These are phyloP conservation scores for Leccinum fibrillosum DNA, from an alignment of 768 basidiomycete species.

Conservation along the genomic window DNA sequence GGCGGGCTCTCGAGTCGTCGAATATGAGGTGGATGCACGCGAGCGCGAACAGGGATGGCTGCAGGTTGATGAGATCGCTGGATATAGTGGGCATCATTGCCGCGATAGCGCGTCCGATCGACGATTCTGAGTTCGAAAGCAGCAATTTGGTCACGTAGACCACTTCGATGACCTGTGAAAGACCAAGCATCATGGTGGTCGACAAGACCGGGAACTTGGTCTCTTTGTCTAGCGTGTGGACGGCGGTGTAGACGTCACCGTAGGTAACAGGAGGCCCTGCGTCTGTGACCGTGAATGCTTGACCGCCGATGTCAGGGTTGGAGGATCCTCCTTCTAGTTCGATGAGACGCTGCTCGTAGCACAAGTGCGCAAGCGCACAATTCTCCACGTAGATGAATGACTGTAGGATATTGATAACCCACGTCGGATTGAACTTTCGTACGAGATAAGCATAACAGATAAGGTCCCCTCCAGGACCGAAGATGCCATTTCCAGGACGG, in stretches of 20 bases:
- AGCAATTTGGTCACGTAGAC: slow-evolving; percentile 49
- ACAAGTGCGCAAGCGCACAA: slow-evolving; percentile 65
- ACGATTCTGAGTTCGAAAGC: slow-evolving; percentile 31
- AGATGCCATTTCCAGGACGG: slow-evolving; percentile 77
- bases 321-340: slow-evolving; percentile 41
- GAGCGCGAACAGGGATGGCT: slow-evolving; percentile 56
- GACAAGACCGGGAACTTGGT: slow-evolving; percentile 55
- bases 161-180: slow-evolving; percentile 57
- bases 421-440: slow-evolving; percentile 58
- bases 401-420: slow-evolving; percentile 55
- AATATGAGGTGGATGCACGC: slow-evolving; percentile 55
- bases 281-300: slow-evolving; percentile 65
- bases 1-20: slow-evolving; percentile 62
- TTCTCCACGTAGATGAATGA: slow-evolving; percentile 78
- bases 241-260: slow-evolving; percentile 56
- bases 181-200: slow-evolving; percentile 58
- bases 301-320: slow-evolving; percentile 69
- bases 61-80: slow-evolving; percentile 52
- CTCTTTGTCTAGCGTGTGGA: slow-evolving; percentile 56
- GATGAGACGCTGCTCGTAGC: slow-evolving; percentile 69
- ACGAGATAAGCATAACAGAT: slow-evolving; percentile 61
- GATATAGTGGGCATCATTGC: slow-evolving; percentile 42
- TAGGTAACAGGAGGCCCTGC: slow-evolving; percentile 60
- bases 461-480: slow-evolving; percentile 73
- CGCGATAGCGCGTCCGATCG: slow-evolving; percentile 33